phyloP scores from a whole-genome alignment of 2,329 filamentous ascomycete genomes.

The Colletotrichum sp. region DNA sequence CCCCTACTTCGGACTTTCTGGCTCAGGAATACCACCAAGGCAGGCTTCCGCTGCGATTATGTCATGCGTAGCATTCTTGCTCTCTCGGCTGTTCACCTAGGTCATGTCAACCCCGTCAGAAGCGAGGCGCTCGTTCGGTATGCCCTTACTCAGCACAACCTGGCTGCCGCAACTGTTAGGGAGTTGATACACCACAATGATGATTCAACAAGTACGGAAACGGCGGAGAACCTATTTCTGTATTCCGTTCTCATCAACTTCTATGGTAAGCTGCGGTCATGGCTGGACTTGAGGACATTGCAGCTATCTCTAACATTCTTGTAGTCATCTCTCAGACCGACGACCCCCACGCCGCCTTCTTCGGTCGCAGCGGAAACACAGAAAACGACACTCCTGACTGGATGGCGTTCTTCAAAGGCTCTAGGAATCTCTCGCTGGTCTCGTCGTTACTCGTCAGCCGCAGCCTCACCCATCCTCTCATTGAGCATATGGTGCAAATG shows the following conservation, averaged over 20 bases:
- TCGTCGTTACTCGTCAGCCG: neutral
- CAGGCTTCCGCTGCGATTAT: slow-evolving; percentile 49
- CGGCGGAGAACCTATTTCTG: neutral
- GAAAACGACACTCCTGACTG: neutral
- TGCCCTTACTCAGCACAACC: neutral
- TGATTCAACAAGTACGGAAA: neutral
- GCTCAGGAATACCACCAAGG: slow-evolving; percentile 47
- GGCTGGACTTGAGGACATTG: neutral
- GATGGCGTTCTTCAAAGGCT: neutral
- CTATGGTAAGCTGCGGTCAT: neutral
- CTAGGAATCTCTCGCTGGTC: neutral
- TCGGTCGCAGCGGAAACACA: neutral
- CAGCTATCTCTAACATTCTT: neutral
- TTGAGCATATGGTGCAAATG: neutral
- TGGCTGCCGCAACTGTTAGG: neutral
- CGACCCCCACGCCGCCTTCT: neutral
- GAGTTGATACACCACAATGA: neutral
- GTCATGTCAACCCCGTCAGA: slow-evolving; percentile 28
- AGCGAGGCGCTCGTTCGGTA: neutral
- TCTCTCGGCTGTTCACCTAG: slow-evolving; percentile 53
- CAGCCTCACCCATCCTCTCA: neutral
- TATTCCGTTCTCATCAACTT: neutral
- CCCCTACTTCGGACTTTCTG: slow-evolving; percentile 47
- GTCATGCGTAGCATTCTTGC: slow-evolving; percentile 54
- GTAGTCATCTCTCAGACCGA: neutral